phyloP scores from a whole-genome alignment of 1,139 yeast species.

The Wickerhamomyces sp. region DNA sequence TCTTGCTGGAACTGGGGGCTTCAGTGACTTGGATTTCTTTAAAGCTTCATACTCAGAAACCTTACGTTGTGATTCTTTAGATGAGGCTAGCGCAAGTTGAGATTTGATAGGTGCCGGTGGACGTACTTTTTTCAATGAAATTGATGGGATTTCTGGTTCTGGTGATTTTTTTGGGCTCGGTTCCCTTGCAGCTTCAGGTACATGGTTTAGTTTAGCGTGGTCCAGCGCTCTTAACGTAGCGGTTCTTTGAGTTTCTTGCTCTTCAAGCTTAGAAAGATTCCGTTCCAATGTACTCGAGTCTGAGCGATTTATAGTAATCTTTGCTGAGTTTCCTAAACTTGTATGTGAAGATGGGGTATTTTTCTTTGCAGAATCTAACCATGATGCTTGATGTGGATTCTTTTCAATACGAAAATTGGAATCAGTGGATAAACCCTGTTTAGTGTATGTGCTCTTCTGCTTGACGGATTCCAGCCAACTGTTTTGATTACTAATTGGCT shows the following conservation, averaged over 20 bases:
- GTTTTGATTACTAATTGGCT: not conserved
- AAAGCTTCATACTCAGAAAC: slow-evolving; percentile 4
- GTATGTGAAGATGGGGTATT: slow-evolving; percentile 3
- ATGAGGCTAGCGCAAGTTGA: too few relatives aligned
- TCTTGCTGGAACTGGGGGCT: slow-evolving; percentile 21
- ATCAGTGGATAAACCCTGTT: slow-evolving; percentile 1
- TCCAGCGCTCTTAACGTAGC: not conserved
- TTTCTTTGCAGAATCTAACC: slow-evolving; percentile 22
- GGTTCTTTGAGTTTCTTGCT: not conserved
- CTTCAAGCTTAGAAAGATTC: not conserved
- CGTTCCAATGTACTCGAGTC: slow-evolving; percentile 16
- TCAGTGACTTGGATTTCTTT: slow-evolving; percentile 16
- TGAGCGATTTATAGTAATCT: slow-evolving; percentile 9
- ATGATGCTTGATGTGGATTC: slow-evolving; percentile 7
- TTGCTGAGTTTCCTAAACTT: not conserved
- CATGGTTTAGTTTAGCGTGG: slow-evolving; percentile 2
- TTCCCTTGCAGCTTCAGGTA: not conserved
- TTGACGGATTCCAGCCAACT: slow-evolving; percentile 6
- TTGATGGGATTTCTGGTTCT: slow-evolving; percentile 11
- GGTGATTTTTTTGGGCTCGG: not conserved
- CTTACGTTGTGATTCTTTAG: not conserved
- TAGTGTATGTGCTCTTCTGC: slow-evolving; percentile 1
- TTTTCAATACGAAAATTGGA: not conserved
- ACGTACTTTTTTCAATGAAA: slow-evolving; percentile 18
- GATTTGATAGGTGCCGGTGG: slow-evolving; percentile 14